phyloP scores from a whole-genome alignment of 345 rosid genomes.

The Streptanthus diversifolius region DNA sequence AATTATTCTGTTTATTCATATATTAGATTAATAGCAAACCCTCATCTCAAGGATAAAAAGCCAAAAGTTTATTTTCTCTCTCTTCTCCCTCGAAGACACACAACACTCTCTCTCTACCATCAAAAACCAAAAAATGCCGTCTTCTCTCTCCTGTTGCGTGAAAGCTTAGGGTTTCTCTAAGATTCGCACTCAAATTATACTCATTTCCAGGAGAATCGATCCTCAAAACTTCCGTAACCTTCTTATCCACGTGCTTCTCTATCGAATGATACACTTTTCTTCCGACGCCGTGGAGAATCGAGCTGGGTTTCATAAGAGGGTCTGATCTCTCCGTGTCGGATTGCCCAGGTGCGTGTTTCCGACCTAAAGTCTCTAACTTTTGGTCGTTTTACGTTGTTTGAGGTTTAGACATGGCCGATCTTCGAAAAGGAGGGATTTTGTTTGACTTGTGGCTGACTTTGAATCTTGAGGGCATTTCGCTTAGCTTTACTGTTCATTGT shows the following conservation, averaged over 20 bases:
- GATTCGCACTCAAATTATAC: conserved; percentile 53
- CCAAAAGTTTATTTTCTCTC: conserved; percentile 28
- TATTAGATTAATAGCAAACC: conserved; percentile 32
- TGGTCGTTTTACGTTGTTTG: not conserved
- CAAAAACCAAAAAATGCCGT: conserved; percentile 20
- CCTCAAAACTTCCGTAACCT: not conserved
- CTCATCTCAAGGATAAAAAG: conserved; percentile 44
- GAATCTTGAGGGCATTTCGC: conserved; percentile 27
- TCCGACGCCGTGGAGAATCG: conserved; percentile 46
- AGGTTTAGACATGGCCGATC: not conserved
- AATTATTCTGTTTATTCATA: conserved; percentile 1
- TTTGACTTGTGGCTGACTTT: conserved; percentile 15
- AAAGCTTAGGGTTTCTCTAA: conserved; percentile 48
- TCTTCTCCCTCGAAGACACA: conserved; percentile 26
- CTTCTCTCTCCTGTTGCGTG: conserved; percentile 21
- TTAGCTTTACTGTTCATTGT: conserved; percentile 43
- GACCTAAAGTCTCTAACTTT: not conserved
- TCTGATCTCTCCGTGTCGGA: not conserved
- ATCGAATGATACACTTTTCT: conserved; percentile 31
- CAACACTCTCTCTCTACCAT: conserved; percentile 28
- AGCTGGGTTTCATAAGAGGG: not conserved
- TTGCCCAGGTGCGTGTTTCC: conserved; percentile 8
- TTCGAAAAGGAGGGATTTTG: conserved; percentile 3
- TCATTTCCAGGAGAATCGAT: conserved; percentile 36
- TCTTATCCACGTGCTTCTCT: conserved; percentile 29